Base-by-base conservation (phyloP, 768 basidiomycete genomes). In the Lentinula aciculospora region DNA sequence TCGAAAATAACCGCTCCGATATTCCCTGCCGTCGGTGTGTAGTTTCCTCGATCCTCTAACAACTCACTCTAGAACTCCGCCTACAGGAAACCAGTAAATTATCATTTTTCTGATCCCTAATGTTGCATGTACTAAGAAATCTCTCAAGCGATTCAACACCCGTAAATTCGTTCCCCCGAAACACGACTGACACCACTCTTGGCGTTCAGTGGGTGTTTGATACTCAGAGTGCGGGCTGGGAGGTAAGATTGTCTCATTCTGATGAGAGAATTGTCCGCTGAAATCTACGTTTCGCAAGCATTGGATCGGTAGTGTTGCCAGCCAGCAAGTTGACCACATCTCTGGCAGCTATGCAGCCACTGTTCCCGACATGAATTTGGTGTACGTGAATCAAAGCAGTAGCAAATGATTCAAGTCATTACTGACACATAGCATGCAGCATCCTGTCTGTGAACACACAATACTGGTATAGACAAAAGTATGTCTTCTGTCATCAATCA, bases 391-490 rank as follows among this genome's bases (percentile, higher is more conserved):
- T 60, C 55, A 6, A 4, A 44, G 25, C 4, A 17, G 4, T 27
- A 7, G 17, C 45, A 42, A 4, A 31, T 48, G 3, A 27, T 13
- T 19, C 25, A n/a, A 8, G 17, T 53, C 23, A 1, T 29, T 3
- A 25, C 21, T 44, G 42, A 21, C 42, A 9, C 34, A 15, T 48
- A 31, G 36, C 39, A 31, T 40, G 55, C 65, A 72, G 70, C 19
- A 69, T 78, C 50, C 67, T 78, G n/a, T 70, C 72, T 29, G 50
- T 76, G 63, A 76, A 76, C 51, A 73, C 74, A 3, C 69, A 73
- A 53, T 75, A 69, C 44, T 73, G 72, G 71, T 74, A 74, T 47
- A 72, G 68, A 58, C 69, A 69, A 60, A 74, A 71, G 71, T 71
- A 50, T 12, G 65, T 48, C 27, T 40, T 37, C 12, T 7, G 21